Base-by-base conservation (phyloP, 2,329 filamentous ascomycete species). In the Davidsoniella virescens region DNA sequence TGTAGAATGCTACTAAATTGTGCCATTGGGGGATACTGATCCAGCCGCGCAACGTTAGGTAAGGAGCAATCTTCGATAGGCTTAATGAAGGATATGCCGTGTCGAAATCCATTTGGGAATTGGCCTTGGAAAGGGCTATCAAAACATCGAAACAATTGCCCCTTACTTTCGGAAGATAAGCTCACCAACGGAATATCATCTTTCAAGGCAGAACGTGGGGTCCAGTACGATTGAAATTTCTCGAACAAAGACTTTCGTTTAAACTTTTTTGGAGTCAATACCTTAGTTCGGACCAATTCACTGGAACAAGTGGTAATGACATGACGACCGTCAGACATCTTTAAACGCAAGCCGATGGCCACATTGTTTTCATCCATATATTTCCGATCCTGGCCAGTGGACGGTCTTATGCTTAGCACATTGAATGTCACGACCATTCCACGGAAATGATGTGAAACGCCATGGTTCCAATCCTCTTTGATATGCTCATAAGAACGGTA, bases 251-350 rank as follows among this genome's bases (percentile, higher is more conserved):
- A 37, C 6, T 49, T 44, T 25, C 39, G 47, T 7, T 20, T 29
- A 9, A 14, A 18, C 20, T 49, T 49, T n/a, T 5, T n/a, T 23
- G 47, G 47, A 12, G 47, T 41, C 16, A 49, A 43, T 23, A 36
- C 47, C 17, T 18, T 33, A 20, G 47, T 49, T 29, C 47, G 40
- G 26, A 49, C 44, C 26, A 49, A 40, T 25, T 49, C 47, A 36
- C 39, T 49, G n/a, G 47, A 43, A 40, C 47, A 49, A 17, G 39
- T 49, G 10, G 47, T 49, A 10, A 49, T 23, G 37, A 44, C 40
- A 25, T 49, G 47, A 37, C 33, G 42, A 23, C 47, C 47, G 25
- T 33, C 29, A 16, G 37, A 23, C 20, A 49, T 33, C 17, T 44
- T 41, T 14, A 49, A n/a, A 14, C 47, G 47, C 23, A 49, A 18